Conservation (phyloP, 257 asterid genomes). For the Penstemon newberryi region DNA sequence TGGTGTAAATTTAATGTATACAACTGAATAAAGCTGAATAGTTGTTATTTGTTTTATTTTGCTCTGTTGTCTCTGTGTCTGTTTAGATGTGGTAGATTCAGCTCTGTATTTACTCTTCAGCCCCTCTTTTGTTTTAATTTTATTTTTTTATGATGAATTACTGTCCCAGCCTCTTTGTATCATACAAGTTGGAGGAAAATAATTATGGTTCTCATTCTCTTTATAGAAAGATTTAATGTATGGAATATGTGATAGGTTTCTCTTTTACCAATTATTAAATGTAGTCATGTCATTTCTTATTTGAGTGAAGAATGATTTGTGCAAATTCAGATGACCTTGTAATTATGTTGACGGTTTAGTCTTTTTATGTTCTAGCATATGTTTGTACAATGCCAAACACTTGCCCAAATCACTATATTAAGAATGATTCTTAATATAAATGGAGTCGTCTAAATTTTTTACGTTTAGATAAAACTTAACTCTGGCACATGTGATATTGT, state of each 20-base stretch:
- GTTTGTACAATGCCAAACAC: too few species aligned
- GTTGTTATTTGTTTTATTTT: neutral
- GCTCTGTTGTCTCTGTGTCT: conserved; percentile 20
- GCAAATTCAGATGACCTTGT: too few species aligned
- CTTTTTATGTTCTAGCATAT: too few species aligned
- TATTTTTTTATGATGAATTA: neutral
- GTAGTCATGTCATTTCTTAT: too few species aligned
- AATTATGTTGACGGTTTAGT: too few species aligned
- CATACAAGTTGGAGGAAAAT: neutral
- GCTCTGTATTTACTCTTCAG: neutral
- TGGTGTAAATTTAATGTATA: conserved; percentile 23
- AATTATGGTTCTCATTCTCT: neutral
- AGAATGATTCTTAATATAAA: too few species aligned
- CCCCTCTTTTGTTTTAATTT: neutral
- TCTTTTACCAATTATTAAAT: neutral
- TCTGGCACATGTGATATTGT: too few species aligned
- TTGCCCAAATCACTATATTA: too few species aligned
- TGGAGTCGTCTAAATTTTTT: too few species aligned
- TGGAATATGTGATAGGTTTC: neutral
- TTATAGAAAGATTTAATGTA: neutral
- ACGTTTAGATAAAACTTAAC: too few species aligned
- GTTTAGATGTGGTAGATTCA: conserved; percentile 12
- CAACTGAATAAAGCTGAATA: conserved; percentile 28
- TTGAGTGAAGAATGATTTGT: too few species aligned
- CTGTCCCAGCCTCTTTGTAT: neutral